Evolutionary conservation across 306 rosid species (phyloP), one percentile per base, ranked within the genome.

Genomic region (Crotalaria pallida): DNA sequence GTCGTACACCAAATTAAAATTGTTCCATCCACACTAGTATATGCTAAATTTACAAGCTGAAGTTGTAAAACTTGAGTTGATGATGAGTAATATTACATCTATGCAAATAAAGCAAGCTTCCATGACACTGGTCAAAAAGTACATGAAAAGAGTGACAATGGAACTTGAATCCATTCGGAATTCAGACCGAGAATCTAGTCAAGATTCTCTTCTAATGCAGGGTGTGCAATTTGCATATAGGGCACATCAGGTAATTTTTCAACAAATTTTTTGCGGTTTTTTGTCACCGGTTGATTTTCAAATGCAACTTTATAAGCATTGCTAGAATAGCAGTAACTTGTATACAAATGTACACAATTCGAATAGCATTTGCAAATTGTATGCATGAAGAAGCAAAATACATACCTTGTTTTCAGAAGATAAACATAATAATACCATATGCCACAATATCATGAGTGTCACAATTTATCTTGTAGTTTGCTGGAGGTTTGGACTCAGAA

Each of bases 401-500:
- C 5, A 33, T 17, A 33, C 47, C 65, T 58, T 3, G 40, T 34
- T 59, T 33, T 16, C 17, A 34, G 7, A 33, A 34, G 21, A 17
- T n/a, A 10, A n/a, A 57, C n/a, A n/a, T 4, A 6, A 62, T 26
- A 4, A 26, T n/a, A 26, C 31, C 31, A 26, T 62, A 16, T 51
- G 40, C 33, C 10, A 26, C n/a, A 55, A 53, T 53, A 11, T 65
- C 18, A 16, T 67, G 12, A 31, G n/a, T 50, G 15, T 61, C 17
- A 33, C 15, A 51, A n/a, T 51, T 74, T n/a, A 55, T 6, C 72
- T 45, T 81, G 80, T 88, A 92, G 96, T 92, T 92, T 80, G 88
- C 96, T 36, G 98, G 98, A 67, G 98, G 98, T 59, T 82, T 89
- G 38, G 96, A 92, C 84, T 80, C 96, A 16, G 98, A 92, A 82